Percentiles rank a stretch among this genome's conserved stretches.
These are phyloP conservation scores for Phialophora tarda DNA, from an alignment of 2,329 filamentous ascomycete genomes.

Conservation along the genomic window DNA sequence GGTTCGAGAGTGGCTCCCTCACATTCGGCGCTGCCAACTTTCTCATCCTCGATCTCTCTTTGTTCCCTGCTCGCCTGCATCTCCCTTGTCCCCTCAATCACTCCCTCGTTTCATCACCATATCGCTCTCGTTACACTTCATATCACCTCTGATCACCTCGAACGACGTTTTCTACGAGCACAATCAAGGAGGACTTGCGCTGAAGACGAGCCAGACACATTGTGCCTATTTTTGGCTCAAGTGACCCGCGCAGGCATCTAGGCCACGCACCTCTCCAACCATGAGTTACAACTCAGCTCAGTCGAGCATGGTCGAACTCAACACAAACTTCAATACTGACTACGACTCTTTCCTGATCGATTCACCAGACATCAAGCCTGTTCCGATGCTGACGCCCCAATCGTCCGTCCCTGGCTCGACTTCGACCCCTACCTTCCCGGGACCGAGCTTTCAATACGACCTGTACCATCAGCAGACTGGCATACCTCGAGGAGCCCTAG, in stretches of 20 bases:
- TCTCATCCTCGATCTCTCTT: slow-evolving; percentile 7
- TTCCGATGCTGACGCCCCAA: slow-evolving; percentile 46
- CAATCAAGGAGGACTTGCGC: not conserved
- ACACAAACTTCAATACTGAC: slow-evolving; percentile 50
- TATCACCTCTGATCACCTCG: not conserved
- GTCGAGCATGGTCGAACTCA: slow-evolving; percentile 40
- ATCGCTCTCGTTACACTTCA: not conserved
- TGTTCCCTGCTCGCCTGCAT: slow-evolving; percentile 3
- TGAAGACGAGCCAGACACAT: not conserved
- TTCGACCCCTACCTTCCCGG: slow-evolving; percentile 66
- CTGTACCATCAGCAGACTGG: slow-evolving; percentile 95
- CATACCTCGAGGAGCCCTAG: slow-evolving; percentile 81
- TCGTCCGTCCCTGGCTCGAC: slow-evolving; percentile 47
- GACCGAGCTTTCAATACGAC: slow-evolving; percentile 92
- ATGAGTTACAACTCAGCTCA: slow-evolving; percentile 23
- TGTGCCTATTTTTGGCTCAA: slow-evolving; percentile 33
- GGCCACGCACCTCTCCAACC: slow-evolving; percentile 27
- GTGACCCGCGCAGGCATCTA: slow-evolving; percentile 26
- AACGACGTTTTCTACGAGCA: not conserved
- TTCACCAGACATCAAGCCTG: slow-evolving; percentile 43
- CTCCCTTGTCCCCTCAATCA: slow-evolving; percentile 11
- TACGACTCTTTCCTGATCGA: slow-evolving; percentile 56
- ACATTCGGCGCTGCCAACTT: slow-evolving; percentile 20
- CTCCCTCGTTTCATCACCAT: slow-evolving; percentile 13
- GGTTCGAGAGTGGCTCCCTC: slow-evolving; percentile 15